Base-by-base conservation (phyloP, 1,284 basidiomycete genomes). In the Limonomyces culmigenus region DNA sequence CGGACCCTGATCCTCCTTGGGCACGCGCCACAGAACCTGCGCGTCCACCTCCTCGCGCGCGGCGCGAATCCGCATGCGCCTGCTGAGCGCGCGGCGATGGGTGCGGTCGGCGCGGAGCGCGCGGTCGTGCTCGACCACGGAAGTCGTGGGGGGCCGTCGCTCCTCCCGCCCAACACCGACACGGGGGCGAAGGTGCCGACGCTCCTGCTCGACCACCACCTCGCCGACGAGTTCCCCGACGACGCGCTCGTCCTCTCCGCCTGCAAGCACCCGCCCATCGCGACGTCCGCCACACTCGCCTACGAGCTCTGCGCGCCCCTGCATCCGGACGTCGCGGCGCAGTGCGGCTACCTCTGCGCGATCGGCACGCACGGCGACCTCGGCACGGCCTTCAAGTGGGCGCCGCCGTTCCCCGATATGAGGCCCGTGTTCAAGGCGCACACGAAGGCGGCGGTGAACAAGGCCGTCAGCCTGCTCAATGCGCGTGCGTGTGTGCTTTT, bases 321-420 rank as follows among this genome's bases (percentile, higher is more conserved):
- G 11, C 5, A 31, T 13, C 23, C 11, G 0, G 34, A 30, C n/a
- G 16, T 44, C 14, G 23, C 11, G 29, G 39, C 41, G 23, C 14
- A 37, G 8, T 41, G 49, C 16, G 48, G 51, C 18, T 51, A 47
- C 33, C 46, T 49, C 17, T 55, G 48, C 38, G 50, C 45, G 3
- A 49, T 55, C 32, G 53, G 53, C 4, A 51, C 52, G 19, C 48
- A 50, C 42, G 53, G 53, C 8, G 53, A 55, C 36, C 43, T 54
- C 10, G 53, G 52, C 11, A 47, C 48, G 10, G 41, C 41, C 3
- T 49, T 52, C 39, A 45, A 45, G 36, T 55, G 50, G 46, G 45
- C 43, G 27, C 39, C 39, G 14, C 50, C 45, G 5, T 53, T 47
- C 40, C 51, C 47, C 17, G 52, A 48, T 29, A 50, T 49, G 48